Evolutionary conservation across 768 basidiomycete genomes (phyloP), one percentile per base, ranked within the genome.

Genomic region (Pleurotus sapidus): DNA sequence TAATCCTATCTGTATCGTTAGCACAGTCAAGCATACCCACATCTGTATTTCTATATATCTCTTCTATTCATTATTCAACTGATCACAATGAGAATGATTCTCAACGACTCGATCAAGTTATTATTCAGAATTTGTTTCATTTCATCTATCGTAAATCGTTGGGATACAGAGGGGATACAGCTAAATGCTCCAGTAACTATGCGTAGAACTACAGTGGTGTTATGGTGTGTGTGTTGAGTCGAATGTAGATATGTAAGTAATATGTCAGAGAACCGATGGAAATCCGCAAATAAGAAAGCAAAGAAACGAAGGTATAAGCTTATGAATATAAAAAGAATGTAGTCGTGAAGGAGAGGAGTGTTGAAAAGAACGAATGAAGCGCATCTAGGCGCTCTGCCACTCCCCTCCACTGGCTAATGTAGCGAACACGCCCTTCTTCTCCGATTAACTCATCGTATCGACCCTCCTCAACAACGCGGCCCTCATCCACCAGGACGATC

Each of bases 401-500:
- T 91, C 91, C 14, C 92, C 94, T 25, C 87, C 90, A 61, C 77
- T 81, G 38, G 91, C 91, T 59, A 96, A 79, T 57, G 81, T 79
- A 34, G 88, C 84, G 76, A 96, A 93, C 24, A 87, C 71, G 2
- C 92, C 92, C 55, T 78, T 80, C 60, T 72, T 76, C 63, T 77
- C 77, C 77, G 71, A 93, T 77, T 58, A 95, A 77, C 60, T 82
- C 74, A 12, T 89, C 85, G 67, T 84, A 96, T 39, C 78, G 76
- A 38, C 93, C 94, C 64, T 93, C 72, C 73, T 97, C 95, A 17
- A 76, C 87, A 18, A 95, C 78, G 58, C 69, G 70, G 1, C 95
- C 96, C n/a, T 86, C 84, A 15, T 86, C 78, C 4, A 98, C 70
- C 43, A 96, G 88, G 17, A 97, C 62, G 34, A 98, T 85, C 34